These are phyloP conservation scores for Kwoniella dejecticola DNA, from an alignment of 768 basidiomycete genomes.

Conservation along the genomic window DNA sequence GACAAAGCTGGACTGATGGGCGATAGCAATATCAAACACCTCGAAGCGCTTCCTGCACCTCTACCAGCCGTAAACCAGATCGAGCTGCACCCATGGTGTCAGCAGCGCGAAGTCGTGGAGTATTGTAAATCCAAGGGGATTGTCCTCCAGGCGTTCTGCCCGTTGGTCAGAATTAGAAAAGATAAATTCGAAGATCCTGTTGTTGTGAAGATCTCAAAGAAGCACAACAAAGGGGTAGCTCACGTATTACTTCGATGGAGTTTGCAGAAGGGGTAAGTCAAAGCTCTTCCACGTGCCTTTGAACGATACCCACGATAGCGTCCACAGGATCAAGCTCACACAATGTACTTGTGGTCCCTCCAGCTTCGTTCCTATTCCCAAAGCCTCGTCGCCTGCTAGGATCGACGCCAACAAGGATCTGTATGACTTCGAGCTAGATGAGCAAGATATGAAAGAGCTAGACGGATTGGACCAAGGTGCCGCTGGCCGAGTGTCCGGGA, in stretches of 20 bases:
- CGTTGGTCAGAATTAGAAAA: conserved; percentile 61
- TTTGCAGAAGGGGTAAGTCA: conserved; percentile 59
- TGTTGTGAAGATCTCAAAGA: conserved; percentile 36
- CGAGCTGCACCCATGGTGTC: conserved; percentile 63
- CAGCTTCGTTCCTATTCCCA: conserved; percentile 27
- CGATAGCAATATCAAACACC: conserved; percentile 49
- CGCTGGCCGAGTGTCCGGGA: conserved; percentile 20
- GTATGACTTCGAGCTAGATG: conserved; percentile 26
- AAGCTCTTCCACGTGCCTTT: too few species aligned
- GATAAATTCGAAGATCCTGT: conserved; percentile 40
- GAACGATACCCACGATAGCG: too few species aligned
- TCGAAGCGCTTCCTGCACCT: conserved; percentile 41
- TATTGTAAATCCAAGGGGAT: conserved; percentile 69
- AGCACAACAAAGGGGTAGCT: conserved; percentile 51
- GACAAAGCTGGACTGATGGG: too few species aligned
- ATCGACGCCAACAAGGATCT: conserved; percentile 19
- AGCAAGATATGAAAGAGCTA: conserved; percentile 24
- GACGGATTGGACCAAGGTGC: conserved; percentile 22
- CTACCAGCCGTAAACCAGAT: conserved; percentile 52
- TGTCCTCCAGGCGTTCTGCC: conserved; percentile 56
- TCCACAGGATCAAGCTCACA: too few species aligned
- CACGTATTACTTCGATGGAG: conserved; percentile 60
- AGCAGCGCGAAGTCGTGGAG: conserved; percentile 73
- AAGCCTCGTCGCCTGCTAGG: conserved; percentile 12
- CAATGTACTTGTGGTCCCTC: too few species aligned